Evolutionary conservation across 2,329 filamentous ascomycete genomes (phyloP), one percentile per base, ranked within the genome.

Genomic region (Apiospora hydei): DNA sequence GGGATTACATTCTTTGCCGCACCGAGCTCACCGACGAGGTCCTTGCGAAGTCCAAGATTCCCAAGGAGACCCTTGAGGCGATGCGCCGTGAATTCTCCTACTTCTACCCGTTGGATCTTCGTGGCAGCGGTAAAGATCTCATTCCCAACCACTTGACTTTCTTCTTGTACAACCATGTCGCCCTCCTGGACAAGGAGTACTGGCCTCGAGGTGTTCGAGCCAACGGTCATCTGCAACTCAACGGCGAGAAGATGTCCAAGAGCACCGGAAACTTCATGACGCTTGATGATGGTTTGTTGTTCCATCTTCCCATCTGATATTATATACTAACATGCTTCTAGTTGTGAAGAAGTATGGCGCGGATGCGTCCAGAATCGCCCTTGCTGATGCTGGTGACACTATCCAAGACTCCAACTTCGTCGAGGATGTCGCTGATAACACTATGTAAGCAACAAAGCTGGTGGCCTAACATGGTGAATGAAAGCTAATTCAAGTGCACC

Each of bases 191-290:
- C 16, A 89, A 90, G 72, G 90, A 96, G 82, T 97, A 95, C 86
- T 98, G 96, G 95, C 96, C 96, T 14, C 89, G 89, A 69, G 91
- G 91, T 74, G 88, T 98, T 76, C 93, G 96, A 75, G 92, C 93
- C 74, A 99, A 99, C 80, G 96, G 96, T 1, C 96, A 98, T 84
- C 85, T 98, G 78, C 90, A 97, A 82, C 88, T 99, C 75, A 99
- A 99, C 81, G 96, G 96, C 69, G 94, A 98, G 81, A 99, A 99
- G 89, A 99, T 99, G 96, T 93, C 91, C 82, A 99, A 99, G 87
- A 96, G 93, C 70, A 98, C 95, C 0, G 96, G 96, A 74, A 99
- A 98, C 85, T 99, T 99, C 87, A 88, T 99, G 82, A 98, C 96
- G 14, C 87, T 98, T 70, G 89, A 91, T 70, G 94, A 98, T 74